Base-by-base conservation (phyloP, 768 basidiomycete species). In the Collybia mongolica region DNA sequence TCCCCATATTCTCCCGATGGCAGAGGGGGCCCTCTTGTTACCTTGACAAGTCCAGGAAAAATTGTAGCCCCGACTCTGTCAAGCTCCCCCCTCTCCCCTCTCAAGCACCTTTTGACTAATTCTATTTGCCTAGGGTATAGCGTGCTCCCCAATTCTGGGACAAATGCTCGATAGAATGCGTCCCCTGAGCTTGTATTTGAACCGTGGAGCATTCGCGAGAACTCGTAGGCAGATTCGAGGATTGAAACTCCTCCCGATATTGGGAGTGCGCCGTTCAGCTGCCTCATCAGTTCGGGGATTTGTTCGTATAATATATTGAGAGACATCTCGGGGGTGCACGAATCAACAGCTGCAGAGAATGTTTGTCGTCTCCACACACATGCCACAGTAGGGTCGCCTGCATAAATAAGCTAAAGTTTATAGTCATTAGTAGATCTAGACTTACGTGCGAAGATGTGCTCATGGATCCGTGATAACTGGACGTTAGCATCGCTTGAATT, bases 341-440 rank as follows among this genome's bases (percentile, higher is more conserved):
- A 65, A 28, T 92, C 89, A 46, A 94, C 87, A 3, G 91, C 90
- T 0, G 91, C 91, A 9, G 88, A 86, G 69, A 92, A 93, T 2
- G 91, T 93, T 63, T 94, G 91, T 9, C 90, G 81, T 19, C 92
- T 82, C 92, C 92, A 94, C 17, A 94, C 91, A 36, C 82, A 80
- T 0, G 92, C 92, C n/a, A 94, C 90, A 3, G 89, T 84, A 11
- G 92, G 85, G 60, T 93, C 89, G 44, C 89, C 90, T 93, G 58
- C 36, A 18, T 23, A 17, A 24, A 38, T 15, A 46, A 14, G 44
- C 20, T 17, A 39, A 44, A n/a, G 36, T 44, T 52, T 28, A 8
- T 8, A 39, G 39, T 28, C 44, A 18, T 56, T 26, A 28, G 28
- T 18, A 9, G 32, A 26, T 41, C 37, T 20, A 40, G n/a, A 74